Percentiles rank a stretch among this genome's conserved stretches.
These are phyloP conservation scores for Beta lomatogona DNA, from an alignment of 179 eudicot species.

Conservation along the genomic window DNA sequence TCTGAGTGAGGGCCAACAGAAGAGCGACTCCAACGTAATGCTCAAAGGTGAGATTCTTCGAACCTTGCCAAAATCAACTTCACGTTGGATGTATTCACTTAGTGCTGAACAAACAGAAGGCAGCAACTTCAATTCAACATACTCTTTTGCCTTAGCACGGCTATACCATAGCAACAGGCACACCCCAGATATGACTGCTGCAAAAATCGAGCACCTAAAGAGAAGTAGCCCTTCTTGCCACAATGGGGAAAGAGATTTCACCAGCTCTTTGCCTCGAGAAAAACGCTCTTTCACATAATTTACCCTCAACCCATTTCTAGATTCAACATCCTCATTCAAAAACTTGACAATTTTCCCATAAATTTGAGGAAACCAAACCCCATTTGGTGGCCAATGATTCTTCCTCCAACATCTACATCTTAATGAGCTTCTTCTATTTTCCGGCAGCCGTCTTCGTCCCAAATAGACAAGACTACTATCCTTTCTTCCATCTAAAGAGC, in stretches of 20 bases:
- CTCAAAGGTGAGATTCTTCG: slow-evolving; percentile 79
- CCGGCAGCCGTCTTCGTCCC: slow-evolving; percentile 29
- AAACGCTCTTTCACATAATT: slow-evolving; percentile 65
- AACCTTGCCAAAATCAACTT: slow-evolving; percentile 88
- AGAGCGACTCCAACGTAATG: slow-evolving; percentile 90
- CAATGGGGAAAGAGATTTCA: slow-evolving; percentile 58
- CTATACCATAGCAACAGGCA: slow-evolving; percentile 90
- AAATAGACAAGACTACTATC: slow-evolving; percentile 32
- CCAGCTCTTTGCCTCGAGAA: slow-evolving; percentile 50
- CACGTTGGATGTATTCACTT: slow-evolving; percentile 81
- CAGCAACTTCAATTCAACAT: slow-evolving; percentile 66
- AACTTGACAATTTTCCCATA: slow-evolving; percentile 69
- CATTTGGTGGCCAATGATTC: slow-evolving; percentile 56
- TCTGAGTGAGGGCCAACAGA: slow-evolving; percentile 84
- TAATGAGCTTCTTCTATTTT: slow-evolving; percentile 26
- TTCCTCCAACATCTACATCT: slow-evolving; percentile 57
- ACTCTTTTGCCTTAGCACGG: slow-evolving; percentile 72
- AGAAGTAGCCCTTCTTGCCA: slow-evolving; percentile 87
- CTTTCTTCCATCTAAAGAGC: slow-evolving; percentile 41
- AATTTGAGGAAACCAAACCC: slow-evolving; percentile 69
- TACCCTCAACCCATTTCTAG: slow-evolving; percentile 59
- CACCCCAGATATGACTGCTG: slow-evolving; percentile 82
- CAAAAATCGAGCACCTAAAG: slow-evolving; percentile 80
- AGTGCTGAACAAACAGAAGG: slow-evolving; percentile 82
- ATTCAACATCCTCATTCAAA: slow-evolving; percentile 51